phyloP scores from a whole-genome alignment of 139 green algal species.

The Pycnococcus provasolii region DNA sequence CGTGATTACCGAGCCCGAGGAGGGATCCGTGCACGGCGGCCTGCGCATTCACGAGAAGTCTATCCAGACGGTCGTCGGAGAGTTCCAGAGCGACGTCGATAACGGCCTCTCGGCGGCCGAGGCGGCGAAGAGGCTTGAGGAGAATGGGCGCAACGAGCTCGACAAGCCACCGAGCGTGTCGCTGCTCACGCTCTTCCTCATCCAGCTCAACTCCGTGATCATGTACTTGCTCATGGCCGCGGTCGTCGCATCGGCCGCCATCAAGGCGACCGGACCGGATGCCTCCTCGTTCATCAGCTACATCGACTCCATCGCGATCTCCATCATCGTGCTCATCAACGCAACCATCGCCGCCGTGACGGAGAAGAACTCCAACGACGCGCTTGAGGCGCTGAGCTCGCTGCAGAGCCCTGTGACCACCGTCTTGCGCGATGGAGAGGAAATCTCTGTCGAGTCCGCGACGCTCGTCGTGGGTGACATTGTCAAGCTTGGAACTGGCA shows the following conservation, averaged over 20 bases:
- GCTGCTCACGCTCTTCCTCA: conserved; percentile 4
- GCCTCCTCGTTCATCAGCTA: not conserved
- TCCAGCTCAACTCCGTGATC: conserved; percentile 9
- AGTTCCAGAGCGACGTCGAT: not conserved
- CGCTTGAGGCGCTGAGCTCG: conserved; percentile 1
- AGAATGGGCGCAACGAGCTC: conserved; percentile 6
- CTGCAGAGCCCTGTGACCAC: not conserved
- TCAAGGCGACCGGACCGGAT: conserved; percentile 1
- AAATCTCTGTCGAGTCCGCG: conserved; percentile 1
- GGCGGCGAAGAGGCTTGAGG: not conserved
- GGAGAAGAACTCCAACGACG: conserved; percentile 5
- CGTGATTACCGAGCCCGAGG: too few relatives aligned
- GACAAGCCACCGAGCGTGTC: conserved; percentile 4
- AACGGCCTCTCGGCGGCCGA: not conserved
- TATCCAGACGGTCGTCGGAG: not conserved
- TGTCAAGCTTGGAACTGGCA: conserved; percentile 19
- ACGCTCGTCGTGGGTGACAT: conserved; percentile 23
- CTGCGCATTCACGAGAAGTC: not conserved
- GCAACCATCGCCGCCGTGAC: not conserved
- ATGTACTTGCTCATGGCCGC: conserved; percentile 11
- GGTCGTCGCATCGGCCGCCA: conserved; percentile 2
- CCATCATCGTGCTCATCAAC: conserved; percentile 7
- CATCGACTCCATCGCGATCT: conserved; percentile 8
- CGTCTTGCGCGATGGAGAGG: conserved; percentile 14
- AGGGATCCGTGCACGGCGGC: too few relatives aligned